A percentile compares a stretch with the other conserved stretches of the same genome.
Evolutionary conservation across 257 asterid genomes (phyloP).

Genomic region (Solanum etuberosum): DNA sequence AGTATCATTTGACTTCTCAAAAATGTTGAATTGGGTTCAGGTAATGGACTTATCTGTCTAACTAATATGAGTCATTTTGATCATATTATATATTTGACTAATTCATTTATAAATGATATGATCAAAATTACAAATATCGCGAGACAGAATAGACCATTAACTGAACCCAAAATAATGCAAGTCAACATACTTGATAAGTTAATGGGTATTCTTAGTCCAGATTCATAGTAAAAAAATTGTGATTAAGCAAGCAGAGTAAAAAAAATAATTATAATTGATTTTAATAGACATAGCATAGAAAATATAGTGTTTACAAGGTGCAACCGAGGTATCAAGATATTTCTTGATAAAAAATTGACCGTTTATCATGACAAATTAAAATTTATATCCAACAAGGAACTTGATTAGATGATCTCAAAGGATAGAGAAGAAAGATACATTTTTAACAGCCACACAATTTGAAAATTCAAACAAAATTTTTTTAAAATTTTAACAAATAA

Average conservation of each 20-base stretch:
- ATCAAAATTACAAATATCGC: background rate
- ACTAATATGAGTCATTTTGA: background rate
- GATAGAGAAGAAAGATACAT: too few species aligned
- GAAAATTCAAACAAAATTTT: too few species aligned
- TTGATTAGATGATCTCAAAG: too few species aligned
- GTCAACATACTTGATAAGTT: background rate
- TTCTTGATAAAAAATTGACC: background rate
- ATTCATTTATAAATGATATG: too few species aligned
- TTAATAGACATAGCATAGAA: background rate
- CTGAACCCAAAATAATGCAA: background rate
- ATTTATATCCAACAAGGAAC: too few species aligned
- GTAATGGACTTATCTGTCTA: background rate
- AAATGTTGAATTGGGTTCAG: background rate
- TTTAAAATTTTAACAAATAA: too few species aligned
- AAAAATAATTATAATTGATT: too few species aligned
- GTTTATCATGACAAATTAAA: too few species aligned
- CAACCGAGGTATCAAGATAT: background rate
- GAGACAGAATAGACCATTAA: background rate
- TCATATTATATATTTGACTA: background rate
- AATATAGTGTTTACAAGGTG: background rate
- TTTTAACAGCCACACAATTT: too few species aligned
- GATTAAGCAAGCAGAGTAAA: background rate
- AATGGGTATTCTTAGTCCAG: background rate
- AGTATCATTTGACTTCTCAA: background rate
- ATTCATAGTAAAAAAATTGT: background rate